Evolutionary conservation across 768 basidiomycete species (phyloP).

Genomic region (Leccinum subtestaceum): DNA sequence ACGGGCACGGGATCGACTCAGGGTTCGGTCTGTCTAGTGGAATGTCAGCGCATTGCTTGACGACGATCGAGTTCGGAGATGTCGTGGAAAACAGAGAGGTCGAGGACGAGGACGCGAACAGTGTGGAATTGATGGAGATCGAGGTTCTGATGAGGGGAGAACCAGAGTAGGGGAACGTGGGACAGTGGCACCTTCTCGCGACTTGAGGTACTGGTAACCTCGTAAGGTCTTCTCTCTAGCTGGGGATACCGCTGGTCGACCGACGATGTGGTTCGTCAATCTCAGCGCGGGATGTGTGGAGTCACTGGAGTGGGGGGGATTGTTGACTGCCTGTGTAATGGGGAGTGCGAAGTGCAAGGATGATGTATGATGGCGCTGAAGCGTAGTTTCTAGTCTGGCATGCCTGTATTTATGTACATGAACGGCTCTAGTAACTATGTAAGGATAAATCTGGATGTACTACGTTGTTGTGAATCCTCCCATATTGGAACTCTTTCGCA

Average conservation of each 20-base stretch:
- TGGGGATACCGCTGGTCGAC: not conserved
- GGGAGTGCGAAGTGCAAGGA: too few species aligned
- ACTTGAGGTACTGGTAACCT: too few species aligned
- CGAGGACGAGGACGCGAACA: not conserved
- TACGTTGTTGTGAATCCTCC: too few species aligned
- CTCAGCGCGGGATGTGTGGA: not conserved
- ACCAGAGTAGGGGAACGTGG: too few species aligned
- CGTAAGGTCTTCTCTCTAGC: not conserved
- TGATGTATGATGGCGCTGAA: too few species aligned
- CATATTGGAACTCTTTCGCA: constrained; percentile 27
- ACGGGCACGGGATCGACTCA: not conserved
- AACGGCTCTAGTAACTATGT: too few species aligned
- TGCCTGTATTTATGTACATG: too few species aligned
- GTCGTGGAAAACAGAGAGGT: not conserved
- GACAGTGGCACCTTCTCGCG: too few species aligned
- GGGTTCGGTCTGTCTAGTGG: not conserved
- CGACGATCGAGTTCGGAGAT: not conserved
- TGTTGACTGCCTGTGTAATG: not conserved
- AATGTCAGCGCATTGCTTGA: not conserved
- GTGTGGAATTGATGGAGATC: not conserved
- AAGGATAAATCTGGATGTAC: too few species aligned
- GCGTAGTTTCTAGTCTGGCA: too few species aligned
- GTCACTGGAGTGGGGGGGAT: not conserved
- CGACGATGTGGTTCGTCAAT: not conserved
- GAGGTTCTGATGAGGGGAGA: not conserved